These are phyloP conservation scores for Fusarium nodosum DNA, from an alignment of 2,329 filamentous ascomycete species.

Conservation along the genomic window DNA sequence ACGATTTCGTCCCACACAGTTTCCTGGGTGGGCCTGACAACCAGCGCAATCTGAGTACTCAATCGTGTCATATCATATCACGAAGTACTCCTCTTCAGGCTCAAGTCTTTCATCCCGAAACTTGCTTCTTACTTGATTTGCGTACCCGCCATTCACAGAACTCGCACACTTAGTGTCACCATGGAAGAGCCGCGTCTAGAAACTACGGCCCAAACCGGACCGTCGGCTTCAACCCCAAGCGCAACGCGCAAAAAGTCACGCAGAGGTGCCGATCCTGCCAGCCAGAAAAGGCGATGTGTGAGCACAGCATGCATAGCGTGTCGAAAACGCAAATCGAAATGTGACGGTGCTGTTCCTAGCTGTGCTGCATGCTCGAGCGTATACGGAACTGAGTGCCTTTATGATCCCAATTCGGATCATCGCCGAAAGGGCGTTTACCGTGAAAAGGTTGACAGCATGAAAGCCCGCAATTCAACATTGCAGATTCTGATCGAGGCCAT, in stretches of 20 bases:
- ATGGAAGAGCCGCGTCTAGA: slow-evolving; percentile 43
- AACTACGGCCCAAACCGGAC: slow-evolving; percentile 22
- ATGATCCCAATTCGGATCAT: slow-evolving; percentile 96
- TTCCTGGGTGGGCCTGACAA: slow-evolving; percentile 26
- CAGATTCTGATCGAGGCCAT: slow-evolving; percentile 95
- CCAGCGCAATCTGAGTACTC: slow-evolving; percentile 8
- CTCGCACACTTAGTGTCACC: slow-evolving; percentile 13
- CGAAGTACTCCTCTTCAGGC: background rate
- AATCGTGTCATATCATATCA: slow-evolving; percentile 33
- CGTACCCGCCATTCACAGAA: slow-evolving; percentile 5
- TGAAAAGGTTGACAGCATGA: slow-evolving; percentile 89
- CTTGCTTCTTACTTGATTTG: slow-evolving; percentile 11
- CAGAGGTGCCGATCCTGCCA: slow-evolving; percentile 62
- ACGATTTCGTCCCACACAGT: slow-evolving; percentile 33
- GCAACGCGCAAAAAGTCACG: slow-evolving; percentile 62
- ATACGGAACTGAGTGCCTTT: slow-evolving; percentile 90
- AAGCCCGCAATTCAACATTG: slow-evolving; percentile 87
- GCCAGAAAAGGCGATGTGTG: slow-evolving; percentile 80
- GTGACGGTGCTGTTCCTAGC: slow-evolving; percentile 90
- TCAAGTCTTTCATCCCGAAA: background rate
- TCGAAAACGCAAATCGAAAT: slow-evolving; percentile 85
- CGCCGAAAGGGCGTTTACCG: slow-evolving; percentile 97
- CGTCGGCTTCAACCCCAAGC: slow-evolving; percentile 28
- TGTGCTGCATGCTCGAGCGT: slow-evolving; percentile 97
- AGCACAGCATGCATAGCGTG: slow-evolving; percentile 89